Evolutionary conservation across 1,139 yeast species (phyloP).

Genomic region (Sugiyamaella grinbergsii): DNA sequence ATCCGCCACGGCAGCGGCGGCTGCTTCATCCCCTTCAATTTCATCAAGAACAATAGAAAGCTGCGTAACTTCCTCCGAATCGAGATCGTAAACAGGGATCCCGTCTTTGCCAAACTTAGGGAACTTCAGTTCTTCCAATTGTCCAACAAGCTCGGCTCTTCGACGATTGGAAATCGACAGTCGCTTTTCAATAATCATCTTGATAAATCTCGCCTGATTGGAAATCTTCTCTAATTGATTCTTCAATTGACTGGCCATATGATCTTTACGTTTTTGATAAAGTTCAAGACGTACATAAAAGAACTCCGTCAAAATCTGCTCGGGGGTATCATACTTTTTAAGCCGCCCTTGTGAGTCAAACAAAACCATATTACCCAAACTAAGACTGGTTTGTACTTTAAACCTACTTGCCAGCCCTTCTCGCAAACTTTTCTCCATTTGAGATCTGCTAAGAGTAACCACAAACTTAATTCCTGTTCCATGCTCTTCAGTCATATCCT

Average conservation of each 20-base stretch:
- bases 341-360: constrained; percentile 92
- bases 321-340: constrained; percentile 72
- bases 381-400: constrained; percentile 68
- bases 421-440: constrained; percentile 74
- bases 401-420: constrained; percentile 84
- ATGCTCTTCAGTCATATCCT: constrained; percentile 94
- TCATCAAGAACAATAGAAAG: constrained; percentile 38
- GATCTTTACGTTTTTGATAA: constrained; percentile 89
- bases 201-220: constrained; percentile 89
- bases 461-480: constrained; percentile 78
- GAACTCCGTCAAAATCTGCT: constrained; percentile 80
- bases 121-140: constrained; percentile 64
- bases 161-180: constrained; percentile 75
- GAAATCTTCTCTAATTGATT: constrained; percentile 72
- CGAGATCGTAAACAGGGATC: constrained; percentile 49
- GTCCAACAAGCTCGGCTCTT: constrained; percentile 62
- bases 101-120: constrained; percentile 76
- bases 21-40: constrained; percentile 37
- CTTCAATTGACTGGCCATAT: constrained; percentile 66
- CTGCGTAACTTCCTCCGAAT: constrained; percentile 43
- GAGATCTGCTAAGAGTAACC: constrained; percentile 70
- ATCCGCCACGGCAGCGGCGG: constrained; percentile 45
- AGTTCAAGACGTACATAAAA: constrained; percentile 83
- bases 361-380: constrained; percentile 88
- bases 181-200: constrained; percentile 78